These are phyloP conservation scores for Cyberlindnera saturnus DNA, from an alignment of 805 yeast genomes.

Conservation along the genomic window DNA sequence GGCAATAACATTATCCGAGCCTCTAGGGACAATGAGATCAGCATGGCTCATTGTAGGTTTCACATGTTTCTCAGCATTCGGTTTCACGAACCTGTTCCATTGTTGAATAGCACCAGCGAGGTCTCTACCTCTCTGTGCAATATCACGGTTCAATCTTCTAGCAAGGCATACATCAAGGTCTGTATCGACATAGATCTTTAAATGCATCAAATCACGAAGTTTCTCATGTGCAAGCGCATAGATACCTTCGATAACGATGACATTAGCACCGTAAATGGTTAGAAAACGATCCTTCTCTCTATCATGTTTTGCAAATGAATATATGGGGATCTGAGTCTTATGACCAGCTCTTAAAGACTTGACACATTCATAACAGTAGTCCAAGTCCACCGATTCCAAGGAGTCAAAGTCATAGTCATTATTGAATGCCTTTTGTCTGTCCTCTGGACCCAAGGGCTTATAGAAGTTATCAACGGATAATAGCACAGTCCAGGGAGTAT, in stretches of 20 bases:
- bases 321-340: constrained; percentile 58
- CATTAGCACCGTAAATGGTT: constrained; percentile 89
- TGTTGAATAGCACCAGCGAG: constrained; percentile 76
- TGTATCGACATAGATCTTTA: constrained; percentile 88
- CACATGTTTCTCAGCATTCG: constrained; percentile 74
- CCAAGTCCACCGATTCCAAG: constrained; percentile 81
- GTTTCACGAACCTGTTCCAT: constrained; percentile 90
- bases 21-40: constrained; percentile 86
- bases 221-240: constrained; percentile 72
- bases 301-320: constrained; percentile 60
- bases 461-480: constrained; percentile 90
- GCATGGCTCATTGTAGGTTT: constrained; percentile 74
- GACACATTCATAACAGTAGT: constrained; percentile 59
- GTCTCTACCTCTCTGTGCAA: constrained; percentile 80
- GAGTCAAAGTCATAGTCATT: constrained; percentile 81
- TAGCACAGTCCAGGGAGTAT: constrained; percentile 93
- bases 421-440: constrained; percentile 56
- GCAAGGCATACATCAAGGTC: constrained; percentile 91
- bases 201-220: constrained; percentile 69
- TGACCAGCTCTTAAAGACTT: constrained; percentile 64
- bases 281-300: constrained; percentile 49
- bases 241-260: constrained; percentile 87
- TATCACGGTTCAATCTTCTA: constrained; percentile 81
- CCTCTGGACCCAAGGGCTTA: constrained; percentile 59
- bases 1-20: constrained; percentile 77